Evolutionary conservation across 352 stramenopile species (phyloP), one percentile per base, ranked within the genome.

Genomic region (Pythium aquatile): DNA sequence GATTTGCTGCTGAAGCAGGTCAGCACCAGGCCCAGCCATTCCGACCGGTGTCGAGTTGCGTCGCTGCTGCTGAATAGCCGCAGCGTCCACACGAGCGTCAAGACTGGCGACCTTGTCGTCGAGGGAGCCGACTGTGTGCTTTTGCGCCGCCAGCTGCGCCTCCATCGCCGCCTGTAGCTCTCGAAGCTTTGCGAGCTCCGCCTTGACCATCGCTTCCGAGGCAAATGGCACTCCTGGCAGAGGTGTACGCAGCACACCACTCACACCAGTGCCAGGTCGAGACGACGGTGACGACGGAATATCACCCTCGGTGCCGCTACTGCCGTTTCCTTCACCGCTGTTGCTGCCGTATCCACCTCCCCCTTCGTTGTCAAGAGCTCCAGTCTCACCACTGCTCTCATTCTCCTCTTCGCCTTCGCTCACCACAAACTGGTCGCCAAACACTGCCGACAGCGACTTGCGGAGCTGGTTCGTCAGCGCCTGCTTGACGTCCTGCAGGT

Each of bases 391-490:
- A 14, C 69, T 63, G 16, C 20, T 24, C 20, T 24, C 20, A 24
- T 24, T 24, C 20, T 70, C 63, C 9, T 49, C 46, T 14, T 78
- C 69, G 11, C 73, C 67, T 10, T 77, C 64, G 57, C 53, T 57
- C 26, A 74, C 67, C 33, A 67, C 37, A 46, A 63, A 64, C 32
- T 80, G 52, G 9, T 76, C 66, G 3, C 75, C 71, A 42, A 89
- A 79, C 2, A 74, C 75, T 6, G 69, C 76, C 1, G 74, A 75
- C 7, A 91, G 65, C 8, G 73, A 77, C 46, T 66, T 67, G 55
- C 78, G 73, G 26, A 88, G 33, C 37, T 89, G 70, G 5, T 76
- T 76, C 6, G 70, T 76, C 8, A 91, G 56, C 13, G 79, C 70
- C 30, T 72, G 62, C 61, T 83, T 85, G 9, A 76, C 72, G 9